phyloP scores from a whole-genome alignment of 306 rosid species.

The Oemleria cerasiformis region DNA sequence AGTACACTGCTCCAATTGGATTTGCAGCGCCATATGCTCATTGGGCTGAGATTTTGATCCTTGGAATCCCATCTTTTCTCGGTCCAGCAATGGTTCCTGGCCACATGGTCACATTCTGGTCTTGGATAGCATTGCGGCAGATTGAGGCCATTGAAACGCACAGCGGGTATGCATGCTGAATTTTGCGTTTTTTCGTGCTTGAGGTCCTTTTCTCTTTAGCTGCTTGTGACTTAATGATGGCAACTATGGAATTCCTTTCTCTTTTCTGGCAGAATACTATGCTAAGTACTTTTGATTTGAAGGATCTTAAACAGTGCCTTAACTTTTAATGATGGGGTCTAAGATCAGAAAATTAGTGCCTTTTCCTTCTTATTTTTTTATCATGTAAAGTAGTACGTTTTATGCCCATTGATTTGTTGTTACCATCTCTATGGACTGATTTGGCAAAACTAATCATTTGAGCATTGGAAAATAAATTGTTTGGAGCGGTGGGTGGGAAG shows the following conservation, averaged over 20 bases:
- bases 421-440: not conserved
- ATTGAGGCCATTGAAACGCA: conserved; percentile 84
- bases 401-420: not conserved
- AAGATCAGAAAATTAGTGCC: conserved; percentile 25
- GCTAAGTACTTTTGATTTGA: conserved; percentile 46
- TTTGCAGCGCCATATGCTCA: conserved; percentile 82
- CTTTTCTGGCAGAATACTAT: conserved; percentile 20
- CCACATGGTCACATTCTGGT: conserved; percentile 76
- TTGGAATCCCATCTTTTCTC: conserved; percentile 74
- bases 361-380: conserved; percentile 9
- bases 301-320: conserved; percentile 41
- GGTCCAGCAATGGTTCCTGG: conserved; percentile 86
- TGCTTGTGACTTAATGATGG: conserved; percentile 33
- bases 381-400: not conserved
- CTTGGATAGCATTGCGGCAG: conserved; percentile 76
- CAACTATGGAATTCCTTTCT: conserved; percentile 29
- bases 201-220: conserved; percentile 16
- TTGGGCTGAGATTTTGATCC: conserved; percentile 79
- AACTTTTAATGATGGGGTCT: conserved; percentile 37
- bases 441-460: not conserved
- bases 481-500: not conserved
- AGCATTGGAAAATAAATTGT: not conserved
- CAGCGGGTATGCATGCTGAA: conserved; percentile 58
- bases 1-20: conserved; percentile 71
- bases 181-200: not conserved